Conservation (phyloP, 1,284 basidiomycete genomes). For the Trichosporon sp. region DNA sequence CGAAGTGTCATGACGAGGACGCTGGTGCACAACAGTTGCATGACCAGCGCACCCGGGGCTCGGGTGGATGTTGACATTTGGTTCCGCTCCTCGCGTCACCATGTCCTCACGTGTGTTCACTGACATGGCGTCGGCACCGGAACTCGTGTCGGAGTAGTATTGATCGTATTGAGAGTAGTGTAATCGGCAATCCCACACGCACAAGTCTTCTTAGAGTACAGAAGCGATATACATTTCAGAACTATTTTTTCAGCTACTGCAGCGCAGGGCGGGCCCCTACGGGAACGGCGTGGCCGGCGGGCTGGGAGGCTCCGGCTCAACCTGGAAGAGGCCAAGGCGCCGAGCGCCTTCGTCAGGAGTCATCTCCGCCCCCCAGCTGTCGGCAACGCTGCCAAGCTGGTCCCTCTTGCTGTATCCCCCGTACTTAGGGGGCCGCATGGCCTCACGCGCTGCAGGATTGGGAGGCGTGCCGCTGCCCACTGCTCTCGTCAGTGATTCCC, state of each 20-base stretch:
- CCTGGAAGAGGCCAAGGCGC: slow-evolving; percentile 31
- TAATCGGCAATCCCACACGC: no score
- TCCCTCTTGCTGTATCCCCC: slow-evolving; percentile 38
- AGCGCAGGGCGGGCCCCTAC: not conserved
- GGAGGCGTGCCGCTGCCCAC: not conserved
- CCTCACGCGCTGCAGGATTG: slow-evolving; percentile 13
- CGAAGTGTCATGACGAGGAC: not conserved
- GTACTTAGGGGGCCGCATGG: slow-evolving; percentile 26
- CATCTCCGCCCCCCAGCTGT: slow-evolving; percentile 30
- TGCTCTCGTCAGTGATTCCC: not conserved
- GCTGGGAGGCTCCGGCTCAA: slow-evolving; percentile 13
- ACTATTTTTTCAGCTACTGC: not conserved
- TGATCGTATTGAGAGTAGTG: no score
- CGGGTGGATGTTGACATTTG: not conserved
- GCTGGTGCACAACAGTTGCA: not conserved
- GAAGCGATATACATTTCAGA: not conserved
- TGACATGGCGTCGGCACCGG: no score
- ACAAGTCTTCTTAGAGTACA: no score
- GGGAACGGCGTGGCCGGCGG: not conserved
- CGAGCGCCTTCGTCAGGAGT: slow-evolving; percentile 23
- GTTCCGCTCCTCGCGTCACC: not conserved
- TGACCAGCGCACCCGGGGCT: not conserved
- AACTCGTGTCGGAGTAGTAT: no score
- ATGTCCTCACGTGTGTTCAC: no score
- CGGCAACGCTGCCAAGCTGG: slow-evolving; percentile 34